Conservation (phyloP, 257 asterid genomes). For the Dorcoceras hygrometricum region DNA sequence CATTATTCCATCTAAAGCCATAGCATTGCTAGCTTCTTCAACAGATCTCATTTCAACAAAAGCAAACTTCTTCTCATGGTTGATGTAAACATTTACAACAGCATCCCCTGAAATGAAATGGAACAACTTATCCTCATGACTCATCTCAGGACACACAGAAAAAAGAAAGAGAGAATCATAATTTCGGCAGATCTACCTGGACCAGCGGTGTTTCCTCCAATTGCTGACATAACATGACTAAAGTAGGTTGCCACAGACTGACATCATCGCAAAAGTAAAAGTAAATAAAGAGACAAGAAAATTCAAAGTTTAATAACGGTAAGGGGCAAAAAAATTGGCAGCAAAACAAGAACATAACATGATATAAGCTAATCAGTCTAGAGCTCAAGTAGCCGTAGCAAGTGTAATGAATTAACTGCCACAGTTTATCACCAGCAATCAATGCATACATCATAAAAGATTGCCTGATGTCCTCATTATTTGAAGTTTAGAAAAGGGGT, state of each 20-base stretch:
- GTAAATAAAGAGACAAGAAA: not conserved
- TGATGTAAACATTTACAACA: conserved; percentile 88
- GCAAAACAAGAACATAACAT: not conserved
- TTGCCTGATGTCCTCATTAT: not conserved
- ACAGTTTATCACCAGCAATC: not conserved
- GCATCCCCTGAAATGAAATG: conserved; percentile 76
- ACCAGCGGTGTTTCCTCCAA: conserved; percentile 98
- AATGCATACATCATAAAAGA: not conserved
- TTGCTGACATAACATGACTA: conserved; percentile 95
- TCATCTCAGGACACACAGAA: not conserved
- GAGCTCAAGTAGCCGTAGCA: not conserved
- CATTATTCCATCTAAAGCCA: conserved; percentile 95
- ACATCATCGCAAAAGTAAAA: conserved; percentile 13
- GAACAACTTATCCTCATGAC: conserved; percentile 15
- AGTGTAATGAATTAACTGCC: conserved; percentile 6
- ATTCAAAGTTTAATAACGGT: not conserved
- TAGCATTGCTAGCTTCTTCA: conserved; percentile 98
- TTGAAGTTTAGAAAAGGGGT: not conserved
- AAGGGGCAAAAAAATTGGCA: not conserved
- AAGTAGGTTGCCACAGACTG: conserved; percentile 98
- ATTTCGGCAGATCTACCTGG: conserved; percentile 57
- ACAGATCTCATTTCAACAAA: conserved; percentile 98
- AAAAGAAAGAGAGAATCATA: not conserved
- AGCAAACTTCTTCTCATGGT: conserved; percentile 94
- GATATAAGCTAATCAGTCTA: not conserved